Evolutionary conservation across 345 rosid species (phyloP).

Genomic region (Citrus medica): DNA sequence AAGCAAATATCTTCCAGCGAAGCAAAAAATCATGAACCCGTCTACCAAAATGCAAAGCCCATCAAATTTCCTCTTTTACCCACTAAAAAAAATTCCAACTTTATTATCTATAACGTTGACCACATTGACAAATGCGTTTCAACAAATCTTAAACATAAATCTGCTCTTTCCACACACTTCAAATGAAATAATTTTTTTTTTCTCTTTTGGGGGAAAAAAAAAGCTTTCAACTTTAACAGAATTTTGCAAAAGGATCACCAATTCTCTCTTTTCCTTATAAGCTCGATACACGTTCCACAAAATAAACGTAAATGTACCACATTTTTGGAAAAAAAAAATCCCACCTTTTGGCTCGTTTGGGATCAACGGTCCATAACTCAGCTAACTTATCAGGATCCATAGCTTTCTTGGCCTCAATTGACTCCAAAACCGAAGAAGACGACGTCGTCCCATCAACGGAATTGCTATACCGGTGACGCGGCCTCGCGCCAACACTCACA

Average conservation of each 20-base stretch:
- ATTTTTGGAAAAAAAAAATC: background rate
- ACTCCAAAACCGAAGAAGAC: constrained; percentile 41
- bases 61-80: background rate
- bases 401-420: constrained; percentile 90
- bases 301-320: background rate
- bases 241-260: background rate
- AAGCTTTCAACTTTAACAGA: background rate
- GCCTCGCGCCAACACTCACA: constrained; percentile 17
- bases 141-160: background rate
- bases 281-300: background rate
- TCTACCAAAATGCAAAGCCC: background rate
- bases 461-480: constrained; percentile 82
- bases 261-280: background rate
- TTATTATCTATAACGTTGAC: background rate
- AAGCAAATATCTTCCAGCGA: constrained; percentile 2
- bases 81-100: background rate
- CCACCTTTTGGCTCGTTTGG: constrained; percentile 90
- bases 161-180: background rate
- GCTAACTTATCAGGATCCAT: constrained; percentile 93
- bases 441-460: constrained; percentile 61
- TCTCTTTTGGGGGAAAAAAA: too few relatives aligned
- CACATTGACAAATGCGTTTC: background rate
- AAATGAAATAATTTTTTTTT: background rate
- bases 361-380: constrained; percentile 80
- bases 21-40: background rate